A percentile compares a stretch with the other conserved stretches of the same genome.
These are phyloP conservation scores for Phytophthora boehmeriae DNA, from an alignment of 352 stramenopile species.

Conservation along the genomic window DNA sequence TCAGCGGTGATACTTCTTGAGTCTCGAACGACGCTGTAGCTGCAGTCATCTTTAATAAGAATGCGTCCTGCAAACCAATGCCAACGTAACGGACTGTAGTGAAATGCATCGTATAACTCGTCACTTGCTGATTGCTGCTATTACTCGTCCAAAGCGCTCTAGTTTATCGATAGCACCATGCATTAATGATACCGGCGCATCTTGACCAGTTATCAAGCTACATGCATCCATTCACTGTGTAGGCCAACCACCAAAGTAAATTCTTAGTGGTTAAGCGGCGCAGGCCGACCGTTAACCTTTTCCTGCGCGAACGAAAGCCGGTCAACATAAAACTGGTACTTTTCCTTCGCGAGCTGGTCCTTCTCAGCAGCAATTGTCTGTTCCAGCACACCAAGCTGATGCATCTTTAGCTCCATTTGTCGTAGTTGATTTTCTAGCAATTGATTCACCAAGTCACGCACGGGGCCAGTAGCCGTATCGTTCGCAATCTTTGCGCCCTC, in stretches of 20 bases:
- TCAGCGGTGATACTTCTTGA: slow-evolving; percentile 1
- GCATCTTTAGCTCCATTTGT: slow-evolving; percentile 69
- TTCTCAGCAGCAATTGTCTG: slow-evolving; percentile 42
- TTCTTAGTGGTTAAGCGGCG: background rate
- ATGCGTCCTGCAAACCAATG: slow-evolving; percentile 1
- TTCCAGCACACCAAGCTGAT: slow-evolving; percentile 52
- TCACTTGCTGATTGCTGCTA: background rate
- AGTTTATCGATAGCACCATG: background rate
- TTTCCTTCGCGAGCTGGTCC: slow-evolving; percentile 64
- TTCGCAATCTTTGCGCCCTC: slow-evolving; percentile 54
- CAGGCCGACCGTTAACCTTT: slow-evolving; percentile 42
- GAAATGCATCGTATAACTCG: background rate
- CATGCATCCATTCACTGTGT: background rate
- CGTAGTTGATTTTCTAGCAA: slow-evolving; percentile 60
- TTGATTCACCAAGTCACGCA: slow-evolving; percentile 48
- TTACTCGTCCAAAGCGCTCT: background rate
- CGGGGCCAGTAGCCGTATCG: slow-evolving; percentile 42
- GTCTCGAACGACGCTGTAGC: background rate
- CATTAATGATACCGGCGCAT: background rate
- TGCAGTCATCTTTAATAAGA: no score
- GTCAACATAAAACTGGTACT: slow-evolving; percentile 78
- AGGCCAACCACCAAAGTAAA: background rate
- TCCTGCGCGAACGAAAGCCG: slow-evolving; percentile 63
- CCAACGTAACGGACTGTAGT: slow-evolving; percentile 20
- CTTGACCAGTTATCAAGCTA: no score